Evolutionary conservation across 1,284 basidiomycete species (phyloP).

Genomic region (Calocybe gambosa): DNA sequence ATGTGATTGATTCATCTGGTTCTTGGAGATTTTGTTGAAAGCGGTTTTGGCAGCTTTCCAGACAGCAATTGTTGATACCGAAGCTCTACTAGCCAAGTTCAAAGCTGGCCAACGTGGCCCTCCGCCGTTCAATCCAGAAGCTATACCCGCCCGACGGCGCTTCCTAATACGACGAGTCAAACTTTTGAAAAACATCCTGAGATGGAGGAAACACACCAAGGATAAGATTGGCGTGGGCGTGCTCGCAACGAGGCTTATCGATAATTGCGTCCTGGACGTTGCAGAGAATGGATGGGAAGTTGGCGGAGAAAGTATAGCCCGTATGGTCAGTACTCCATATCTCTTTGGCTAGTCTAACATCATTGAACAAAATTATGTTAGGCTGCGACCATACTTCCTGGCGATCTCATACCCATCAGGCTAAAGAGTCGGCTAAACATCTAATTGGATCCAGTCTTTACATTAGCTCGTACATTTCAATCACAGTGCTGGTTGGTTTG

Average conservation of each 20-base stretch:
- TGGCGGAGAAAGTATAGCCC: constrained; percentile 69
- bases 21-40: constrained; percentile 56
- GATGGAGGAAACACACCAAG: constrained; percentile 72
- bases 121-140: constrained; percentile 70
- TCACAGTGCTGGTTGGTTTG: no score
- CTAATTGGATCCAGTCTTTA: constrained; percentile 8
- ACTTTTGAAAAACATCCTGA: constrained; percentile 64
- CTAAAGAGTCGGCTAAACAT: constrained; percentile 22
- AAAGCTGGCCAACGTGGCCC: constrained; percentile 29
- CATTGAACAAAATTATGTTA: constrained; percentile 20
- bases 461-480: no score
- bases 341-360: not conserved
- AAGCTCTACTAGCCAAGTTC: constrained; percentile 38
- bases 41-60: constrained; percentile 57
- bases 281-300: constrained; percentile 83
- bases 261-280: constrained; percentile 59
- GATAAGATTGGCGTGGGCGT: constrained; percentile 55
- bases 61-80: constrained; percentile 43
- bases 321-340: constrained; percentile 43
- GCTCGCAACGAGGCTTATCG: constrained; percentile 54
- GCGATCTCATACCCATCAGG: constrained; percentile 28
- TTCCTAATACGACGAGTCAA: constrained; percentile 69
- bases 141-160: constrained; percentile 66
- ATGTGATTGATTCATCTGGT: not conserved
- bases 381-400: constrained; percentile 40